Base-by-base conservation (phyloP, 257 asterid species). In the Gentiana dahurica region DNA sequence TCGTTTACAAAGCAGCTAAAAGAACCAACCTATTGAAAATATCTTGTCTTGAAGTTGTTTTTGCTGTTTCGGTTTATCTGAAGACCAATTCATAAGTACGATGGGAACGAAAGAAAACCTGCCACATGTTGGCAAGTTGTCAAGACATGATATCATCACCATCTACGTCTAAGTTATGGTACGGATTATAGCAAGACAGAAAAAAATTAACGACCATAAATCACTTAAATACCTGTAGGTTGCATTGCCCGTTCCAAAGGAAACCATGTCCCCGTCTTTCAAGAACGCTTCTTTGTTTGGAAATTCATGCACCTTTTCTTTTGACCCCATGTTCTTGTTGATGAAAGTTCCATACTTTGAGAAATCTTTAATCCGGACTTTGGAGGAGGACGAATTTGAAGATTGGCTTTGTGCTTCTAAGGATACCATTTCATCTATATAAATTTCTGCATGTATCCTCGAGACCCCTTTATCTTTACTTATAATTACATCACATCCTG, bases 401-500 rank as follows among this genome's bases (percentile, higher is more conserved):
- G 73, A 75, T 65, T 69, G 77, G 60, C 56, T 55, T 49, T 64
- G 60, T 49, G 58, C 65, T 68, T 85, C 85, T 68, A 81, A 66
- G 71, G 76, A 78, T 62, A 68, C 67, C 97, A 92, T 92, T 75
- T 81, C 95, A 72, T 85, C 92, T 34, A 92, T 72, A 67, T 81
- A 59, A 69, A 88, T 81, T 79, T 92, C 98, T 5, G 98, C 93
- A 69, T 92, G 98, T 70, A 88, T 71, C 85, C 97, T 85, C 36
- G 98, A 92, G 63, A 92, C 95, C 32, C 95, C 94, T 78, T 85
- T 92, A 68, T 92, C 98, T 68, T 79, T 91, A 62, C 78, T 84
- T 46, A 83, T 60, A 61, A 84, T 85, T 64, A 92, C 64, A 63
- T 92, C 98, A 64, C 98, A 92, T 61, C 97, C 97, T 41, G 46